Conservation (phyloP, 1,139 yeast species). For the Suhomyces ambrosiae region DNA sequence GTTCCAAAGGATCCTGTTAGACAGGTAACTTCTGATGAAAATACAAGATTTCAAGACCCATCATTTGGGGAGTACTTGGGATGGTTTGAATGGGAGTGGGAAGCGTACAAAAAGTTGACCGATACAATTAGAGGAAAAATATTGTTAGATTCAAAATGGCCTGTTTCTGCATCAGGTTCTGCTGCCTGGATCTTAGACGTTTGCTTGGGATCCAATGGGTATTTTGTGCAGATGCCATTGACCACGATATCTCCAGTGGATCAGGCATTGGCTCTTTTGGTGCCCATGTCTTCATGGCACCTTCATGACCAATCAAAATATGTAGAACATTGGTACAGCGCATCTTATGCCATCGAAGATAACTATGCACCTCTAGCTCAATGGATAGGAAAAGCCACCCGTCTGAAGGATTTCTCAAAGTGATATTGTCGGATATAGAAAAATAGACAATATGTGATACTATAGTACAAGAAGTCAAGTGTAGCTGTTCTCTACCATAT, state of each 20-base stretch:
- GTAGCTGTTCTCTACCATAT: too few species aligned
- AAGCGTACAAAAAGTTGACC: conserved; percentile 7
- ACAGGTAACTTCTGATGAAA: conserved; percentile 5
- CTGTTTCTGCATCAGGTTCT: conserved; percentile 7
- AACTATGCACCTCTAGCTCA: conserved; percentile 2
- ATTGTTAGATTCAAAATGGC: conserved; percentile 9
- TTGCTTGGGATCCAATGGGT: conserved; percentile 8
- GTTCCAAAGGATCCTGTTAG: conserved; percentile 5
- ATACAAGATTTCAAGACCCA: conserved; percentile 9
- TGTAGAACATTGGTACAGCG: conserved; percentile 12
- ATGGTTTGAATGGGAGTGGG: conserved; percentile 11
- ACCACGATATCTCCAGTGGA: conserved; percentile 10
- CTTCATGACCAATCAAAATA: conserved; percentile 8
- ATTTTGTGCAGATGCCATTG: conserved; percentile 10
- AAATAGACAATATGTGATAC: too few species aligned
- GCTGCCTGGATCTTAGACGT: conserved; percentile 12
- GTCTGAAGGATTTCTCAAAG: conserved; percentile 9
- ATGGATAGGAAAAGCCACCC: conserved; percentile 10
- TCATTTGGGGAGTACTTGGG: conserved; percentile 8
- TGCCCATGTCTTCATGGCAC: conserved; percentile 14
- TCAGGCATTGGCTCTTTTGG: conserved; percentile 10
- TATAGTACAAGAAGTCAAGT: too few species aligned
- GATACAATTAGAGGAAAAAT: conserved; percentile 7
- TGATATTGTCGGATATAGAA: too few species aligned
- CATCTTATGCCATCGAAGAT: conserved; percentile 5